These are phyloP conservation scores for Silene vulgaris DNA, from an alignment of 179 eudicot species.

Conservation along the genomic window DNA sequence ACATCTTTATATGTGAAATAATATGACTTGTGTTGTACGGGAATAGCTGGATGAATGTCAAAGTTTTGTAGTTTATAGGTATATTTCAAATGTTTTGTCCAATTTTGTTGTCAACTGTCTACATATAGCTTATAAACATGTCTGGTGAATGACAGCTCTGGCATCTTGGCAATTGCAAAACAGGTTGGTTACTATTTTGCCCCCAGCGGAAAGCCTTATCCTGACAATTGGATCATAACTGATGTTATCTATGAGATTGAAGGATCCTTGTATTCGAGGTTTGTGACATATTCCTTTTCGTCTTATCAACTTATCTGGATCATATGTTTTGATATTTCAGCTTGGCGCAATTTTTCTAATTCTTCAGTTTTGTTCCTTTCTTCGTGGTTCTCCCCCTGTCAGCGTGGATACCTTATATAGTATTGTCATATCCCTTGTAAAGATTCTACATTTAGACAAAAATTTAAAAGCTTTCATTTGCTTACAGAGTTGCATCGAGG, in stretches of 20 bases:
- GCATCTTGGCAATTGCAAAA: constrained; percentile 49
- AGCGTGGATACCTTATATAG: not conserved
- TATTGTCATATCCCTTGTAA: not conserved
- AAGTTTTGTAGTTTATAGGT: not conserved
- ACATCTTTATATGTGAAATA: not conserved
- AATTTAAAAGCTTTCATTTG: not conserved
- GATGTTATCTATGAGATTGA: constrained; percentile 86
- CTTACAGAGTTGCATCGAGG: not conserved
- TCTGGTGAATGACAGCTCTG: constrained; percentile 40
- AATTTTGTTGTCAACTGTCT: constrained; percentile 15
- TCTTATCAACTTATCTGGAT: constrained; percentile 4
- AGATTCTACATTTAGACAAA: not conserved
- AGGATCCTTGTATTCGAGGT: constrained; percentile 90
- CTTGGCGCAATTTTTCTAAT: not conserved
- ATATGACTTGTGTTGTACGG: not conserved
- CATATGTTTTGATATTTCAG: not conserved
- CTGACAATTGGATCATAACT: constrained; percentile 97
- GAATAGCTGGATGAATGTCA: not conserved
- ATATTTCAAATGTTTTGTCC: not conserved
- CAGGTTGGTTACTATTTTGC: constrained; percentile 99
- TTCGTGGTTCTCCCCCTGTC: not conserved
- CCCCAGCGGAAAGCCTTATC: constrained; percentile 98
- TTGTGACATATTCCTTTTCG: constrained; percentile 16
- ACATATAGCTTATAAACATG: constrained; percentile 31
- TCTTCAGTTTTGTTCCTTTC: not conserved